Evolutionary conservation across 1,139 yeast genomes (phyloP).

Genomic region (Lodderomyces theae): DNA sequence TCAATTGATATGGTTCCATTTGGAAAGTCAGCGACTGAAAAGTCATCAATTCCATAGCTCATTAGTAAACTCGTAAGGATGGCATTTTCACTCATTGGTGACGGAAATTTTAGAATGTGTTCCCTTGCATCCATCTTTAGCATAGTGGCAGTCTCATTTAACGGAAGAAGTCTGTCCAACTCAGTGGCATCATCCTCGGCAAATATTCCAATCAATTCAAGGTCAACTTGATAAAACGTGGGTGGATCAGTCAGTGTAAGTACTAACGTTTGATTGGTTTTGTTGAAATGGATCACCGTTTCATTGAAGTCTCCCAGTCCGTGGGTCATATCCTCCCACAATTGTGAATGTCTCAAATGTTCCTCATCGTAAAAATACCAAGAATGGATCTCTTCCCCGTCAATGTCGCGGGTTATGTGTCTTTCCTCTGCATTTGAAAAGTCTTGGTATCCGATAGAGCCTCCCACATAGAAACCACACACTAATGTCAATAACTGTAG

Average conservation of each 20-base stretch:
- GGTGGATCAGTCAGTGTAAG: background rate
- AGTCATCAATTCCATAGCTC: background rate
- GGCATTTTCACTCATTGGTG: slow-evolving; percentile 1
- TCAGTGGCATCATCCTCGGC: background rate
- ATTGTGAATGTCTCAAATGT: background rate
- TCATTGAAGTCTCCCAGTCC: background rate
- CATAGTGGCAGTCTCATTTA: background rate
- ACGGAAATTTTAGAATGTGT: background rate
- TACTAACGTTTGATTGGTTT: slow-evolving; percentile 3
- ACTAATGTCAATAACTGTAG: background rate
- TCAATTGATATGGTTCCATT: background rate
- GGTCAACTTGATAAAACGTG: slow-evolving; percentile 1
- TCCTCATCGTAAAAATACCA: slow-evolving; percentile 3
- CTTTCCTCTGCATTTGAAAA: background rate
- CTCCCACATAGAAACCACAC: background rate
- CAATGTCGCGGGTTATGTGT: slow-evolving; percentile 1
- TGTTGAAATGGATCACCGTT: slow-evolving; percentile 2
- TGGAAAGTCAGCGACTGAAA: background rate
- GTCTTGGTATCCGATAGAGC: background rate
- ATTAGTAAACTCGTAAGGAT: background rate
- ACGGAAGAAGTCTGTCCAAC: background rate
- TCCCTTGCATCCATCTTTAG: background rate
- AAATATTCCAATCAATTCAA: slow-evolving; percentile 3
- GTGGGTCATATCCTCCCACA: background rate
- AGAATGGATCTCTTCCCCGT: slow-evolving; percentile 1